A percentile compares a stretch with the other conserved stretches of the same genome.
Evolutionary conservation across 192 early-diverging fungal species (phyloP).

Genomic region (Backusella sp.): DNA sequence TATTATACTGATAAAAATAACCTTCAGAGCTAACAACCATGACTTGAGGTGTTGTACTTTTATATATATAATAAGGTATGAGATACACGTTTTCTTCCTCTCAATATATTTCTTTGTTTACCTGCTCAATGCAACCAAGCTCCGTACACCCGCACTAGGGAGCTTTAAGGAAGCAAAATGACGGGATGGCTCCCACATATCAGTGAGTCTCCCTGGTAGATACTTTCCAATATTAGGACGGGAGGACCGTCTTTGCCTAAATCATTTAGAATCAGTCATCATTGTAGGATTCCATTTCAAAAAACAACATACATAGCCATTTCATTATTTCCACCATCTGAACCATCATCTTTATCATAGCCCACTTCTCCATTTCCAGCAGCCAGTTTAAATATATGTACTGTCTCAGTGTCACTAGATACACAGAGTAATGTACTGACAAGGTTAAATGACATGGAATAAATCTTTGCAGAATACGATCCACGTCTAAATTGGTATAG

Average conservation of each 20-base stretch:
- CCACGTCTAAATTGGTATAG: slow-evolving; percentile 93
- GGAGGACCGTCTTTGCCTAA: slow-evolving; percentile 55
- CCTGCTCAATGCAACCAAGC: slow-evolving; percentile 71
- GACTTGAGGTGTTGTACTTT: slow-evolving; percentile 70
- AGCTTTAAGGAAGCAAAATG: slow-evolving; percentile 93
- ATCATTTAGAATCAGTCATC: slow-evolving; percentile 21
- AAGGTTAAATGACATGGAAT: slow-evolving; percentile 84
- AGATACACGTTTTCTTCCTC: neutral
- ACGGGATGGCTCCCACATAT: slow-evolving; percentile 92
- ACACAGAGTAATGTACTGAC: slow-evolving; percentile 71
- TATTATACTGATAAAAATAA: slow-evolving; percentile 84
- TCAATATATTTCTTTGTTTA: slow-evolving; percentile 21
- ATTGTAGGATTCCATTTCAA: neutral
- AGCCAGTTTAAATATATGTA: slow-evolving; percentile 86
- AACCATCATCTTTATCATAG: neutral
- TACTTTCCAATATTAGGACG: slow-evolving; percentile 69
- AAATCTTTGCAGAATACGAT: slow-evolving; percentile 89
- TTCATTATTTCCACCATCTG: slow-evolving; percentile 14
- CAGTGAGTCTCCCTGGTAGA: slow-evolving; percentile 81
- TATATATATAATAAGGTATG: too few relatives aligned
- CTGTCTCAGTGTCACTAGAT: slow-evolving; percentile 89
- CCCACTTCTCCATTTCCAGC: neutral
- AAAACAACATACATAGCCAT: slow-evolving; percentile 33
- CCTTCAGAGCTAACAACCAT: slow-evolving; percentile 90
- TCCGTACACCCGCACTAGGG: slow-evolving; percentile 71